These are phyloP conservation scores for Viola odorata DNA, from an alignment of 345 rosid species.

Conservation along the genomic window DNA sequence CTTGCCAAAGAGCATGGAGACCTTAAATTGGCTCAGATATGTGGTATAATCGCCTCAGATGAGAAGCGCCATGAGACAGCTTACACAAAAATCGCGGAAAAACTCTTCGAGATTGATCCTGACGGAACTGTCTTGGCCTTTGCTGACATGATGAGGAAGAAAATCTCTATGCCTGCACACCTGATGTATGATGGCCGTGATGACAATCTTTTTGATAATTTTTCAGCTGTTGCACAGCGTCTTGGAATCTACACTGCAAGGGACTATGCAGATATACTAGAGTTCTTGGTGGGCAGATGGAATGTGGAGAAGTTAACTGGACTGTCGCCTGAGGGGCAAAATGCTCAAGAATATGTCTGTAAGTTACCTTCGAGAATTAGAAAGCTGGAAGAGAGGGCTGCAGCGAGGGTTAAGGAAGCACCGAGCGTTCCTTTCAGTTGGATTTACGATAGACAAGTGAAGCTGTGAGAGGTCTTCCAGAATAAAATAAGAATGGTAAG, in stretches of 20 bases:
- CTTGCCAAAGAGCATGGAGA: slow-evolving; percentile 86
- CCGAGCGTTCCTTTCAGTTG: slow-evolving; percentile 66
- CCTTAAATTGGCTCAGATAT: slow-evolving; percentile 72
- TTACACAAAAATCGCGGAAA: slow-evolving; percentile 78
- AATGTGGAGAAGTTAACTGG: slow-evolving; percentile 54
- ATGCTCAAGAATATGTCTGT: slow-evolving; percentile 84
- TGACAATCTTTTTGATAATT: slow-evolving; percentile 67
- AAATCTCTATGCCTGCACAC: slow-evolving; percentile 94
- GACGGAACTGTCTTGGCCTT: slow-evolving; percentile 64
- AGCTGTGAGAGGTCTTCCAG: slow-evolving; percentile 33
- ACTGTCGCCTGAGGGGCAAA: slow-evolving; percentile 70
- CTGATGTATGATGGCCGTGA: slow-evolving; percentile 79
- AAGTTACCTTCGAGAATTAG: slow-evolving; percentile 63
- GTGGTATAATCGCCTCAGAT: slow-evolving; percentile 83
- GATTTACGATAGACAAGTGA: slow-evolving; percentile 66
- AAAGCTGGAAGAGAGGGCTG: slow-evolving; percentile 83
- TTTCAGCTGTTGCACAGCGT: slow-evolving; percentile 77
- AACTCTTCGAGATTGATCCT: slow-evolving; percentile 85
- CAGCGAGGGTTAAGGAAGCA: slow-evolving; percentile 56
- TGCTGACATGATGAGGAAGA: slow-evolving; percentile 96
- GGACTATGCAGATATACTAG: slow-evolving; percentile 84
- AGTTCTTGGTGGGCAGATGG: slow-evolving; percentile 84
- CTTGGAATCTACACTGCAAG: slow-evolving; percentile 80
- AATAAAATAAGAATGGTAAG: not conserved
- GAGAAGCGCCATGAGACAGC: slow-evolving; percentile 97